Evolutionary conservation across 805 yeast genomes (phyloP).

Genomic region (Wickerhamiella australiensis): DNA sequence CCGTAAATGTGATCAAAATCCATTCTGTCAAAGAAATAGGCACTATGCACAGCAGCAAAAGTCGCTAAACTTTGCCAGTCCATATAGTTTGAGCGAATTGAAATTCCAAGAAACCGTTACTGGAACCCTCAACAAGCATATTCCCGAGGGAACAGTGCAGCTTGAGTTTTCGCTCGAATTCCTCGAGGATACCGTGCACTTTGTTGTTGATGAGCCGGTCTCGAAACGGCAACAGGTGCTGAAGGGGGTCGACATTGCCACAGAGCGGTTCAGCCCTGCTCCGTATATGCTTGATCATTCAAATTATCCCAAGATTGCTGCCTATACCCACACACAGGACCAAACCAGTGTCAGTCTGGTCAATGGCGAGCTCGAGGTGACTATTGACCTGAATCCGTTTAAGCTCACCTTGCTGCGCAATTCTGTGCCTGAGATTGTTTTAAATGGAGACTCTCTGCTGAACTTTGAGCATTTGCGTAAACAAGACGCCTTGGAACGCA

Average conservation of each 20-base stretch:
- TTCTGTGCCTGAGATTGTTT: constrained; percentile 37
- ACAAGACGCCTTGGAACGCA: constrained; percentile 29
- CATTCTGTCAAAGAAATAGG: constrained; percentile 74
- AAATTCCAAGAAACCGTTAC: constrained; percentile 13
- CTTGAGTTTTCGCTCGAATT: constrained; percentile 50
- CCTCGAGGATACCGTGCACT: constrained; percentile 51
- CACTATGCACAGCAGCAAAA: constrained; percentile 42
- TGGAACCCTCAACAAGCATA: constrained; percentile 26
- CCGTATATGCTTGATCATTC: constrained; percentile 15
- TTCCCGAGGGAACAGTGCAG: constrained; percentile 25
- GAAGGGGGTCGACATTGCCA: not conserved
- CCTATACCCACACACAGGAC: not conserved
- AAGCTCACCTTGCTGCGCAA: constrained; percentile 38
- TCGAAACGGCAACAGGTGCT: constrained; percentile 21
- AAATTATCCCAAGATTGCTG: not conserved
- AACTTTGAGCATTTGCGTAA: constrained; percentile 75
- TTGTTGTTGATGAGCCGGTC: constrained; percentile 53
- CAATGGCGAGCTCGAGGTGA: constrained; percentile 28
- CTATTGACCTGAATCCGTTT: constrained; percentile 38
- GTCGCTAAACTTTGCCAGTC: constrained; percentile 34
- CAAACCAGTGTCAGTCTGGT: not conserved
- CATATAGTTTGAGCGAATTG: constrained; percentile 23
- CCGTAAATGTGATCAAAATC: constrained; percentile 66
- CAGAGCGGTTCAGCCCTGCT: constrained; percentile 18
- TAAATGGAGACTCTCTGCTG: constrained; percentile 60